Conservation (phyloP, 2,329 filamentous ascomycete species). For the Didymella glomerata region DNA sequence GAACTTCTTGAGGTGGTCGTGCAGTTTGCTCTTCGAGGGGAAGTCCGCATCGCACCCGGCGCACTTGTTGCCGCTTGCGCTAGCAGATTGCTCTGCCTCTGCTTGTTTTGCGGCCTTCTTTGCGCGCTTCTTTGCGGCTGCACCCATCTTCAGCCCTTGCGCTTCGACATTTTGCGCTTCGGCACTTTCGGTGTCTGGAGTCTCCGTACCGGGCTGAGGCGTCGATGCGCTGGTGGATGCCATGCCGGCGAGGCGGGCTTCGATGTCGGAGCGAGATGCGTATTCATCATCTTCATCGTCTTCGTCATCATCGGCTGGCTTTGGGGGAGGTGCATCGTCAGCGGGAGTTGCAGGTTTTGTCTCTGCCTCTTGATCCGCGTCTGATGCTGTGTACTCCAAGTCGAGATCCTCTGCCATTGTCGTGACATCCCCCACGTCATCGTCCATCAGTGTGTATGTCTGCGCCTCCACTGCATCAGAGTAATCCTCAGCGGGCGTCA, state of each 20-base stretch:
- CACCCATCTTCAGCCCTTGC: slow-evolving; percentile 53
- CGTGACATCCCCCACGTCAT: slow-evolving; percentile 29
- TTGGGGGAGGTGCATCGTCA: background rate
- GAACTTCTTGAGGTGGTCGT: slow-evolving; percentile 73
- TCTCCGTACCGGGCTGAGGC: background rate
- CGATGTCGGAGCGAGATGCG: background rate
- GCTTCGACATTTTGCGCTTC: slow-evolving; percentile 3
- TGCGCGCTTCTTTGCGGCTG: slow-evolving; percentile 58
- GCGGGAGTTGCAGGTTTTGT: background rate
- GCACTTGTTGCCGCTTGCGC: slow-evolving; percentile 69
- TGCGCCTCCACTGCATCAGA: slow-evolving; percentile 16
- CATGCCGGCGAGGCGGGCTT: background rate
- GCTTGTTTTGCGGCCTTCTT: slow-evolving; percentile 57
- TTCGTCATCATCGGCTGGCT: background rate
- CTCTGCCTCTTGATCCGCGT: background rate
- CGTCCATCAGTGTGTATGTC: slow-evolving; percentile 37
- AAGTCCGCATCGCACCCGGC: slow-evolving; percentile 81
- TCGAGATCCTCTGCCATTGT: slow-evolving; percentile 27
- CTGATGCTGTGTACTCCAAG: slow-evolving; percentile 10
- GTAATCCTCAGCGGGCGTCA: slow-evolving; percentile 41
- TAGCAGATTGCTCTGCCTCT: slow-evolving; percentile 28
- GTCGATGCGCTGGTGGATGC: slow-evolving; percentile 13
- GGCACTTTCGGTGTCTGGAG: background rate
- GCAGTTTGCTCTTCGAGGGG: slow-evolving; percentile 75
- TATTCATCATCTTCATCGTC: background rate